Percentiles rank a stretch among this genome's conserved stretches.
These are phyloP conservation scores for Talaromyces sp. DNA, from an alignment of 2,329 filamentous ascomycete genomes.

Conservation along the genomic window DNA sequence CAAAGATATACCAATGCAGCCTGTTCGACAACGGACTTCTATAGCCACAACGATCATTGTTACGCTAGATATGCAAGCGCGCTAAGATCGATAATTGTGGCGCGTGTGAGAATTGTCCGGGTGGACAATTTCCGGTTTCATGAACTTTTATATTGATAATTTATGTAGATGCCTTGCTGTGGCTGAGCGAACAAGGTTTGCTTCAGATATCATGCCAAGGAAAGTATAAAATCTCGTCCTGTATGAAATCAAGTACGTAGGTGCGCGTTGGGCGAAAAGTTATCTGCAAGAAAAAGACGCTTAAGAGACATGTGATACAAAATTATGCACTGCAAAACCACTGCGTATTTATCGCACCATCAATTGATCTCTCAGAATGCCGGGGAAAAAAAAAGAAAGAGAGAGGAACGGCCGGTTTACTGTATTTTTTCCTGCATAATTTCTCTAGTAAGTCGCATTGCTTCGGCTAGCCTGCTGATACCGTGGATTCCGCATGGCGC, in stretches of 20 bases:
- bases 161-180: neutral
- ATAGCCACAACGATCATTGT: neutral
- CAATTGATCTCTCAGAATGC: neutral
- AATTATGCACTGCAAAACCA: neutral
- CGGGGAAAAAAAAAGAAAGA: neutral
- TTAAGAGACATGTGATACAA: neutral
- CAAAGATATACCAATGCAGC: too few relatives aligned
- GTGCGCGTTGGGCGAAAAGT: neutral
- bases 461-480: too few relatives aligned
- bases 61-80: neutral
- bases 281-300: neutral
- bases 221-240: neutral
- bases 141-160: neutral
- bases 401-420: neutral
- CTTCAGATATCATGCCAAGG: neutral
- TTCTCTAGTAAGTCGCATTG: neutral
- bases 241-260: neutral
- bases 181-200: neutral
- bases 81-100: neutral
- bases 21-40: too few relatives aligned
- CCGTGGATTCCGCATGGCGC: neutral
- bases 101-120: neutral
- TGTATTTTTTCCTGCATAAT: neutral
- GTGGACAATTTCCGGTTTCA: neutral
- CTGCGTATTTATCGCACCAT: neutral